Evolutionary conservation across 1,284 basidiomycete genomes (phyloP).

Genomic region (Ceratobasidium theobromae): DNA sequence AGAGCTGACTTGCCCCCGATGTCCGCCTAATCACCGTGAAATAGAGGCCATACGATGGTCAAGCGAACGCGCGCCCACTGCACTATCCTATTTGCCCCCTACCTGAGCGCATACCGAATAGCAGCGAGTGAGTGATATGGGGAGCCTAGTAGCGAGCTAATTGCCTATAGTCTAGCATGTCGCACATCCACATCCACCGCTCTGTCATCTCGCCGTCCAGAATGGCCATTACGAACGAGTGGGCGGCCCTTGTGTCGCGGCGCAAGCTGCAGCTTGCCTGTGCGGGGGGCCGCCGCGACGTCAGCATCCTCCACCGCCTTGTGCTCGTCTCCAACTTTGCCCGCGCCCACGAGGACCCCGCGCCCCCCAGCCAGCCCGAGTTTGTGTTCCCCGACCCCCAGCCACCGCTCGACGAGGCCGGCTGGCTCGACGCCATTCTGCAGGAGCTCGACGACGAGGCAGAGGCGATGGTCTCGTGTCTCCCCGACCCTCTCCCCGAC

Average conservation of each 20-base stretch:
- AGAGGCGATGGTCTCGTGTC: slow-evolving; percentile 34
- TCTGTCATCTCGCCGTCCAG: slow-evolving; percentile 35
- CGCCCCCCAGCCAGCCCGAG: slow-evolving; percentile 42
- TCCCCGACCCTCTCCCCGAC: too few species aligned
- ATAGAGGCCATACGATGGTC: slow-evolving; percentile 16
- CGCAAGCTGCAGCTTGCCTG: slow-evolving; percentile 68
- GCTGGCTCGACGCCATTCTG: slow-evolving; percentile 76
- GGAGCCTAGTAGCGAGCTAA: not conserved
- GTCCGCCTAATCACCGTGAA: slow-evolving; percentile 5
- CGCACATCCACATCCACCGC: slow-evolving; percentile 33
- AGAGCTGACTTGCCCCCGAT: not conserved
- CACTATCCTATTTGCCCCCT: slow-evolving; percentile 11
- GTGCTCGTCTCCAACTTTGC: slow-evolving; percentile 75
- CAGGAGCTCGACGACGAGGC: slow-evolving; percentile 67
- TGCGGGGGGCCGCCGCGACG: slow-evolving; percentile 57
- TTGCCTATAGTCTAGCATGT: slow-evolving; percentile 23
- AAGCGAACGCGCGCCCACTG: slow-evolving; percentile 1
- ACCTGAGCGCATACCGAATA: slow-evolving; percentile 23
- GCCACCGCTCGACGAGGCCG: slow-evolving; percentile 52
- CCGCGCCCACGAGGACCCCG: slow-evolving; percentile 32
- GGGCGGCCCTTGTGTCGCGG: slow-evolving; percentile 50
- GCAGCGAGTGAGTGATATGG: not conserved
- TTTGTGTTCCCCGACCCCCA: slow-evolving; percentile 38
- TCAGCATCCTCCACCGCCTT: slow-evolving; percentile 76
- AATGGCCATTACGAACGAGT: slow-evolving; percentile 41